Conservation (phyloP, 2,329 filamentous ascomycete species). For the Cladophialophora yegresii region DNA sequence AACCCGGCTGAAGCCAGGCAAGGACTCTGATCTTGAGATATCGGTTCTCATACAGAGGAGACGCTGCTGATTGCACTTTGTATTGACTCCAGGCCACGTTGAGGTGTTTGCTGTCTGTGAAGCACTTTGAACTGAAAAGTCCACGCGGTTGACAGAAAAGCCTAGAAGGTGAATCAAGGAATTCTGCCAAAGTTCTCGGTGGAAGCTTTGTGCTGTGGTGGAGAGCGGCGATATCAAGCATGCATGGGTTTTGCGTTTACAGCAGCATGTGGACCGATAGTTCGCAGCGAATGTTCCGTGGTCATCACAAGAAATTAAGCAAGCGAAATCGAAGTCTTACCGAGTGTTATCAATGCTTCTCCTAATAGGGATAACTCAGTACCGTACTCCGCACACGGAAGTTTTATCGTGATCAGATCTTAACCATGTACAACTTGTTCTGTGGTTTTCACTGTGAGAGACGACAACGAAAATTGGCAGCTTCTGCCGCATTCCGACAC, state of each 20-base stretch:
- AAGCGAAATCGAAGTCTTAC: conserved; percentile 15
- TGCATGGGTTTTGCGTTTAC: not conserved
- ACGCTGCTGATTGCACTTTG: not conserved
- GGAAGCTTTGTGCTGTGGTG: not conserved
- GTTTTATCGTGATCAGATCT: not conserved
- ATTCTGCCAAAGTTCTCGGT: not conserved
- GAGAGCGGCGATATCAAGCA: not conserved
- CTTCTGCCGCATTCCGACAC: not conserved
- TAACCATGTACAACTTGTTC: not conserved
- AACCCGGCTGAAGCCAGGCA: no score
- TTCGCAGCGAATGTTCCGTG: conserved; percentile 10
- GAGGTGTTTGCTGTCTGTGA: not conserved
- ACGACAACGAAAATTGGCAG: not conserved
- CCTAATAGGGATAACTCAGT: not conserved
- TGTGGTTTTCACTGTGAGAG: no score
- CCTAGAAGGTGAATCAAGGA: not conserved
- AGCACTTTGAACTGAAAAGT: not conserved
- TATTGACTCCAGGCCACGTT: no score
- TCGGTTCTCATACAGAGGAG: not conserved
- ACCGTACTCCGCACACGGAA: not conserved
- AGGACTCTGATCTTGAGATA: not conserved
- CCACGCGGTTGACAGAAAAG: not conserved
- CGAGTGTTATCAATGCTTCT: not conserved
- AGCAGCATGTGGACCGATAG: conserved; percentile 15
- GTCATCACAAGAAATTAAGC: conserved; percentile 10